Conservation (phyloP, 106 monocot species). For the Alisma plantagoaquatica region DNA sequence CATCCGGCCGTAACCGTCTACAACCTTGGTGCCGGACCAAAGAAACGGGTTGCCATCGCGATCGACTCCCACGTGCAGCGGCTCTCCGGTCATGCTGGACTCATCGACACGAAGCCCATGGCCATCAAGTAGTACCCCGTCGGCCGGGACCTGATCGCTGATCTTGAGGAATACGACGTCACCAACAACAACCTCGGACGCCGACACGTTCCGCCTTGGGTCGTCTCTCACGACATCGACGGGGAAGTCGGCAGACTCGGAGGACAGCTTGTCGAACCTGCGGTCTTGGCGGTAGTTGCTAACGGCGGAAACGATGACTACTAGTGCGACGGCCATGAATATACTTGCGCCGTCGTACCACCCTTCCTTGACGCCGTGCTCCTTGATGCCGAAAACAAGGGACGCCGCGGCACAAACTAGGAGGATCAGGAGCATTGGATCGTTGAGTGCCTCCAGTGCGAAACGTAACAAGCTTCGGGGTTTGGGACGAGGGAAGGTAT, state of each 20-base stretch:
- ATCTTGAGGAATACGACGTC: conserved; percentile 37
- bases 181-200: conserved; percentile 42
- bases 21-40: conserved; percentile 44
- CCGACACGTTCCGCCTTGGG: conserved; percentile 18
- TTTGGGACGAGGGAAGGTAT: conserved; percentile 22
- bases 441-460: conserved; percentile 32
- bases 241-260: conserved; percentile 9
- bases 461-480: conserved; percentile 26
- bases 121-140: conserved; percentile 30
- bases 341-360: conserved; percentile 69
- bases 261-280: conserved; percentile 28
- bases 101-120: conserved; percentile 38
- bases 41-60: conserved; percentile 26
- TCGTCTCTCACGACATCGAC: conserved; percentile 24
- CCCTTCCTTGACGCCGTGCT: conserved; percentile 43
- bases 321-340: conserved; percentile 37
- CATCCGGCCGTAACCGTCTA: too few species aligned
- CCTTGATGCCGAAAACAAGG: conserved; percentile 39
- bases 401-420: conserved; percentile 31
- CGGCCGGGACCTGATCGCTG: conserved; percentile 45
- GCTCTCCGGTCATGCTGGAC: conserved; percentile 54
- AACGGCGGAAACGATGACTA: conserved; percentile 31
- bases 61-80: conserved; percentile 20
- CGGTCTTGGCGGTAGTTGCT: conserved; percentile 33
- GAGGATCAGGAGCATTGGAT: conserved; percentile 33